Percentiles rank a stretch among this genome's conserved stretches.
Conservation (phyloP, 768 basidiomycete species). For the Hypholoma fasciculare region DNA sequence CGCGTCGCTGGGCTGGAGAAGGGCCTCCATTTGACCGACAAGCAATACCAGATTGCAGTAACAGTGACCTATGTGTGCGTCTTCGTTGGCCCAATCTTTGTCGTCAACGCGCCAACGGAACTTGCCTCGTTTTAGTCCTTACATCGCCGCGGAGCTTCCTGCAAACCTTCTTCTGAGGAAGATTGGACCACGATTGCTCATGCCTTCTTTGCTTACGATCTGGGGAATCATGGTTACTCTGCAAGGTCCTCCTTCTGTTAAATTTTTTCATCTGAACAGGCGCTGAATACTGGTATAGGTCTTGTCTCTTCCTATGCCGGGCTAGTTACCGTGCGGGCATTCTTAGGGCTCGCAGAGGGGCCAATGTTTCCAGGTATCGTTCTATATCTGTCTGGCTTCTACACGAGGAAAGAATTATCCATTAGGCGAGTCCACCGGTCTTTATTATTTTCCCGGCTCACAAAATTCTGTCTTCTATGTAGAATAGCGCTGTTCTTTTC, state of each 20-base stretch:
- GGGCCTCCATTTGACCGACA: constrained; percentile 37
- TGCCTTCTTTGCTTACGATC: constrained; percentile 45
- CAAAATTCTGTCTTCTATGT: neutral
- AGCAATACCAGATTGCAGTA: constrained; percentile 35
- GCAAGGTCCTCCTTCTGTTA: constrained; percentile 34
- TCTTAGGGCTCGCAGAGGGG: constrained; percentile 56
- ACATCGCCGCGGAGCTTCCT: constrained; percentile 48
- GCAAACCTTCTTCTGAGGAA: constrained; percentile 41
- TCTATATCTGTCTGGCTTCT: constrained; percentile 38
- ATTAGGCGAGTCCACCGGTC: constrained; percentile 2
- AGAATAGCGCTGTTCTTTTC: constrained; percentile 41
- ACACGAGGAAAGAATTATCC: constrained; percentile 24
- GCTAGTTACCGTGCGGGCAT: constrained; percentile 47
- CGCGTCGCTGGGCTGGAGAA: constrained; percentile 48
- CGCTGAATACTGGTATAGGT: constrained; percentile 25
- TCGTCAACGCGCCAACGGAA: neutral
- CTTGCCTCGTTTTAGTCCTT: constrained; percentile 26
- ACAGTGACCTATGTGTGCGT: constrained; percentile 31
- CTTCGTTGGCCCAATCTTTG: neutral
- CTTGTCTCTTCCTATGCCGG: constrained; percentile 43
- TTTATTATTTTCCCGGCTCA: neutral
- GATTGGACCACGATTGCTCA: constrained; percentile 47
- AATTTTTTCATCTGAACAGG: neutral
- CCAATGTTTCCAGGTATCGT: constrained; percentile 33
- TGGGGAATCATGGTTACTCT: constrained; percentile 52